Conservation (phyloP, 1,139 yeast species). For the Suhomyces atakaporum region DNA sequence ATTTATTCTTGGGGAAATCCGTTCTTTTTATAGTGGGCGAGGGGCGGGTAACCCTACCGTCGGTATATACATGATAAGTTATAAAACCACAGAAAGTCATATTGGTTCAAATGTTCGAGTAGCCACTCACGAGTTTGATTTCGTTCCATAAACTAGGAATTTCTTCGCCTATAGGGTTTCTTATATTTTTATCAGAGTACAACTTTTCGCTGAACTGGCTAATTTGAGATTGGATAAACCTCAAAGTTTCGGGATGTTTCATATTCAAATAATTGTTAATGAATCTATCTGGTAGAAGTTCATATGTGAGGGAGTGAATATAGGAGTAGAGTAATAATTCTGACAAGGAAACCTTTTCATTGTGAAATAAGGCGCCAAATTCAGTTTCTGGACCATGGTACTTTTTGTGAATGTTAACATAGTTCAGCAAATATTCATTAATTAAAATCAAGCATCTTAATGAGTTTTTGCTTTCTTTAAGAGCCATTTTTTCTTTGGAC, state of each 20-base stretch:
- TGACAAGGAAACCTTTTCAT: slow-evolving; percentile 21
- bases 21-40: slow-evolving; percentile 1
- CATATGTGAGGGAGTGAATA: slow-evolving; percentile 34
- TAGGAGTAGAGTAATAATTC: slow-evolving; percentile 45
- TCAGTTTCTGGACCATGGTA: slow-evolving; percentile 11
- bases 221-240: slow-evolving; percentile 12
- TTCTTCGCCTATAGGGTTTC: slow-evolving; percentile 32
- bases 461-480: slow-evolving; percentile 54
- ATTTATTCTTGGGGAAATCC: neutral
- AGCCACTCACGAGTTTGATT: slow-evolving; percentile 24
- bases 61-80: slow-evolving; percentile 4
- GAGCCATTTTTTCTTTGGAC: slow-evolving; percentile 40
- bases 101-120: neutral
- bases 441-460: slow-evolving; percentile 51
- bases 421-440: slow-evolving; percentile 31
- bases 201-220: slow-evolving; percentile 13
- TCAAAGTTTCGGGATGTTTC: slow-evolving; percentile 28
- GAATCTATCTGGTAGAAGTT: slow-evolving; percentile 48
- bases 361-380: slow-evolving; percentile 21
- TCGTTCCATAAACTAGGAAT: slow-evolving; percentile 42
- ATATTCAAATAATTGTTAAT: slow-evolving; percentile 33
- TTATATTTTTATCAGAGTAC: slow-evolving; percentile 14
- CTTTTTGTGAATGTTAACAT: slow-evolving; percentile 3
- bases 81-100: too few species aligned
- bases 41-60: slow-evolving; percentile 15